Evolutionary conservation across 2,329 filamentous ascomycete genomes (phyloP), one percentile per base, ranked within the genome.

Genomic region (Samsoniella hepiali): DNA sequence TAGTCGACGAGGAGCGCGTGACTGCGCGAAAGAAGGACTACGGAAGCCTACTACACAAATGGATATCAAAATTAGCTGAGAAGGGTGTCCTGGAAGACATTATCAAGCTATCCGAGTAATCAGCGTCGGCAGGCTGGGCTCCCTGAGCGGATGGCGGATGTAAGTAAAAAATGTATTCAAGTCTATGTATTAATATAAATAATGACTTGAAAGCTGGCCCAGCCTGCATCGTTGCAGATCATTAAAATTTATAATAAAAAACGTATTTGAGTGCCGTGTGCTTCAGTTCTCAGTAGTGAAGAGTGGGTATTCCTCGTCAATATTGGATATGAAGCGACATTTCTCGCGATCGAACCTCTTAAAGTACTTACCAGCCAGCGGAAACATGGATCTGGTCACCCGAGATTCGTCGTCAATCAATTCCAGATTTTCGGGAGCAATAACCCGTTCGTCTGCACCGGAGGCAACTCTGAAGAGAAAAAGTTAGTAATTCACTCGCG

Each of bases 281-380:
- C 27, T 11, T 42, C 5, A 60, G 27, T 22, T 13, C 38, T 6
- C 22, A 15, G 27, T 50, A 15, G 54, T 51, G 22, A 65, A 47
- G 22, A 51, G 5, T 0, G 94, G 94, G 75, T 93, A 97, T 71
- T 93, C 87, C 69, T 96, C 91, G 68, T 77, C 76, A 38, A 84
- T 72, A 74, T 97, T 98, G 69, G 92, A 96, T 38, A 97, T 82
- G 77, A 98, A 99, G 4, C 77, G 81, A 68, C 86, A 86, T 0
- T 76, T 81, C 40, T 78, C 78, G 5, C 74, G 71, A 75, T 97
- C 91, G 81, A 93, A 98, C 49, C 92, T 82, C 75, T 91, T 96
- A 75, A 99, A 98, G 74, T 91, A 91, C 69, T 88, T 89, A 0
- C 95, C 95, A 3, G 93, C 91, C 68, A 91, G 76, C 53, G 81